Evolutionary conservation across 2,329 filamentous ascomycete species (phyloP), one percentile per base, ranked within the genome.

Genomic region (Penicillium sp.): DNA sequence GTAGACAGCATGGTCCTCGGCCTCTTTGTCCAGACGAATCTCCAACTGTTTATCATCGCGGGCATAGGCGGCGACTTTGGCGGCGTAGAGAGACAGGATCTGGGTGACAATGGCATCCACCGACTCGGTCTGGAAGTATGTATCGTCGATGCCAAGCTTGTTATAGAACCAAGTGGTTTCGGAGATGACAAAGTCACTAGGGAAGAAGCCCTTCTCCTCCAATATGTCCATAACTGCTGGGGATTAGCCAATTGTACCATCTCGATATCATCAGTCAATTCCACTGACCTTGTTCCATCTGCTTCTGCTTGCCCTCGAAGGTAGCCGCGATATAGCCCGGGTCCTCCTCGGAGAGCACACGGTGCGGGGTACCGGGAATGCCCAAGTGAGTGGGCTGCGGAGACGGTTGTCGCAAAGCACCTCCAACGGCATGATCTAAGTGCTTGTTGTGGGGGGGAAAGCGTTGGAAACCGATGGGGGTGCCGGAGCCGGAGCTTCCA

Each of bases 141-240:
- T 93, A 81, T 97, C 94, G 71, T 99, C 94, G 68, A 99, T 99
- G 67, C 94, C 94, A 25, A 99, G 86, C 75, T 95, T 89, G 73
- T 94, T 90, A 81, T 99, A 99, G 81, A 99, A 99, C 93, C 94
- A 99, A 59, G 86, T 83, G 50, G 92, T 90, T 78, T 99, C 92
- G 27, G 87, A 83, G 61, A 95, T 89, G 61, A 97, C 84, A 64
- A 96, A 89, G 51, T 89, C 82, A 56, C 84, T 82, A 2, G 94
- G 94, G 60, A 99, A 90, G 84, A 95, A 97, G 59, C 88, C 90
- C 70, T 88, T 89, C 63, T 87, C 84, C 70, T 86, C 82, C 66
- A 97, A 86, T 70, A 88, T 80, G 64, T 88, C 87, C 85, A 91
- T 92, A 72, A 97, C 92, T 91, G 61, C 6, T 41, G 52, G 25